Conservation (phyloP, 139 green algal genomes). For the Micractinium conductrix region DNA sequence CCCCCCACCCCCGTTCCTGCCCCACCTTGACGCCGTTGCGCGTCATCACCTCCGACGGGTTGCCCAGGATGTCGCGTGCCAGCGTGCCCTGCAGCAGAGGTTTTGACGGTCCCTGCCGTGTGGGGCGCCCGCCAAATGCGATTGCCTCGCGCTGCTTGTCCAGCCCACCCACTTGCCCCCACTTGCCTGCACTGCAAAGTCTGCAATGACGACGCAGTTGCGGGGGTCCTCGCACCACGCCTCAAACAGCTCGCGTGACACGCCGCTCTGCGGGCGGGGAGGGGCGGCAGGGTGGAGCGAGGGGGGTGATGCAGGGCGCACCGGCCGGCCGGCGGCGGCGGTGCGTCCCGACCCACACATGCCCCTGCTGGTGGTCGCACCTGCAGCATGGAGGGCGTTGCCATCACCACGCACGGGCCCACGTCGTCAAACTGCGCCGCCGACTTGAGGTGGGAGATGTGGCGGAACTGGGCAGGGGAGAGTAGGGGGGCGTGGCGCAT, state of each 20-base stretch:
- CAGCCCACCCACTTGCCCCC: too few species aligned
- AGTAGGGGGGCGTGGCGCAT: too few species aligned
- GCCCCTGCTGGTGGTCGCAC: too few species aligned
- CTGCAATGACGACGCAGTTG: slow-evolving; percentile 96
- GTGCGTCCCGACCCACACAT: too few species aligned
- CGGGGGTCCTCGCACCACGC: slow-evolving; percentile 88
- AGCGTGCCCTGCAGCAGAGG: slow-evolving; percentile 94
- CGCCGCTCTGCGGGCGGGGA: slow-evolving; percentile 62
- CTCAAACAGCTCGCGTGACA: slow-evolving; percentile 93
- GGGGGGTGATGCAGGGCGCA: neutral
- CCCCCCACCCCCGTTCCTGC: neutral
- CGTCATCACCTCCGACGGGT: slow-evolving; percentile 79
- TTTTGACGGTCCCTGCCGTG: too few species aligned
- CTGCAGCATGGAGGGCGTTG: slow-evolving; percentile 94
- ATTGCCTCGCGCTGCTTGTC: too few species aligned
- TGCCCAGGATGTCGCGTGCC: slow-evolving; percentile 90
- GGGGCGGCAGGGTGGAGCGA: too few species aligned
- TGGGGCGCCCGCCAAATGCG: too few species aligned
- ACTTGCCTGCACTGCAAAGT: slow-evolving; percentile 98
- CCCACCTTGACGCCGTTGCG: slow-evolving; percentile 72
- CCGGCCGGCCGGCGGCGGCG: too few species aligned
- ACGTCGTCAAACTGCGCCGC: slow-evolving; percentile 78
- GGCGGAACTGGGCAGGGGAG: too few species aligned
- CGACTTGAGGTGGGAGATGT: slow-evolving; percentile 84
- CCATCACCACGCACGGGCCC: slow-evolving; percentile 95